Evolutionary conservation across 495 filamentous ascomycete genomes (phyloP), one percentile per base, ranked within the genome.

Genomic region (Pyrenopolyporus hunteri): DNA sequence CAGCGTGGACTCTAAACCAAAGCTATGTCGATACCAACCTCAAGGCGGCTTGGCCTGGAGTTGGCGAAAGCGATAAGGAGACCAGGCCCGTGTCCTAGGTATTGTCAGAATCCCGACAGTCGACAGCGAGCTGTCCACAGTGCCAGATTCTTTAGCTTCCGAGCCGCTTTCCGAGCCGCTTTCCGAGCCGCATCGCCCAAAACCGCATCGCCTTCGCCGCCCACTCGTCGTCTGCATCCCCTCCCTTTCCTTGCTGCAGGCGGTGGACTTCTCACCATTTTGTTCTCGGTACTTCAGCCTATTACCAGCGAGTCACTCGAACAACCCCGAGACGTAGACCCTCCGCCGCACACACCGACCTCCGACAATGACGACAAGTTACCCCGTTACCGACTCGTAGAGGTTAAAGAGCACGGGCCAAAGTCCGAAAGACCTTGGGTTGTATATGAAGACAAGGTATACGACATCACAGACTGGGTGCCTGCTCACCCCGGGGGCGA

Each of bases 401-500:
- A 83, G 29, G 61, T 86, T 17, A 64, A 70, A 14, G 59, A 79
- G 19, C 83, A 86, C 60, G 78, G 74, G 9, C 66, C 70, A 0
- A 72, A 72, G 14, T 81, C 83, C 0, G 49, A 73, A 1, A 46
- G 70, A 3, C 78, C 78, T 11, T 86, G 83, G 83, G 78, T 85
- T 0, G 78, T 72, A 25, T 75, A 73, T 26, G 79, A 73, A 10
- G 76, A 78, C 62, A 78, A 79, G 28, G 82, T 86, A 6, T 86
- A 85, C 73, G 76, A 86, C 56, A 85, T 86, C 39, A 86, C 83
- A 7, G 76, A 82, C 22, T 86, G 81, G 80, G 61, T 86, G 1
- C 67, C 72, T 3, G 80, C 74, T n/a, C 84, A 87, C 57, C 84
- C 84, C 0, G 83, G 84, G 16, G 83, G 84, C 2, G 80, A 84